Percentiles rank a stretch among this genome's conserved stretches.
Evolutionary conservation across 495 filamentous ascomycete genomes (phyloP).

Genomic region (Daldinia loculata): DNA sequence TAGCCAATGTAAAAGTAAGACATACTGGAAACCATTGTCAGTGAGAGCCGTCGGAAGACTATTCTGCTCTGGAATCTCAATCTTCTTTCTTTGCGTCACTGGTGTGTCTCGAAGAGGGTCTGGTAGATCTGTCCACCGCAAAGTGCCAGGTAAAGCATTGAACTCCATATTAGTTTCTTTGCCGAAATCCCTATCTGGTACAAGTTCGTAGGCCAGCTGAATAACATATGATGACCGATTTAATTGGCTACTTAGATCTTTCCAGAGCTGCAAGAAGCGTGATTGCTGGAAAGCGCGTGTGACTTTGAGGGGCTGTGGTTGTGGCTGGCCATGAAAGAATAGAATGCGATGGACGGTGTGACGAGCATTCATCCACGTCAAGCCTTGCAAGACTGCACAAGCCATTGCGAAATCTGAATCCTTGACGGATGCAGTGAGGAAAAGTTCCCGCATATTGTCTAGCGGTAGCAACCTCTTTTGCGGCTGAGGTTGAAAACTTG

Average conservation of each 20-base stretch:
- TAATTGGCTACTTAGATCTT: constrained; percentile 53
- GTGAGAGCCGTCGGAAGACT: constrained; percentile 40
- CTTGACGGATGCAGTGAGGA: constrained; percentile 50
- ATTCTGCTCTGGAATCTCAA: constrained; percentile 47
- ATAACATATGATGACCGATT: constrained; percentile 52
- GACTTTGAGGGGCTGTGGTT: constrained; percentile 49
- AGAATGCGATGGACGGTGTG: constrained; percentile 48
- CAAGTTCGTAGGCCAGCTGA: constrained; percentile 51
- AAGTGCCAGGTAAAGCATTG: constrained; percentile 37
- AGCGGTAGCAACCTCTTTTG: background rate
- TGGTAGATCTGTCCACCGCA: constrained; percentile 56
- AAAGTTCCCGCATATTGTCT: constrained; percentile 52
- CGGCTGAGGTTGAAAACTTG: background rate
- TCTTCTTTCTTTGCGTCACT: constrained; percentile 54
- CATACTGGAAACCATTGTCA: constrained; percentile 44
- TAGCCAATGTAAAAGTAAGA: background rate
- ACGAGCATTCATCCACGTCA: constrained; percentile 52
- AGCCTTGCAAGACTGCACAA: constrained; percentile 50
- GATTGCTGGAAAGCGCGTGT: constrained; percentile 34
- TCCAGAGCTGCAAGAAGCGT: constrained; percentile 45
- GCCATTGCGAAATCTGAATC: constrained; percentile 48
- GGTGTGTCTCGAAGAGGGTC: constrained; percentile 49
- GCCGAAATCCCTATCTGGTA: constrained; percentile 46
- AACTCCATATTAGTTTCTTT: constrained; percentile 39
- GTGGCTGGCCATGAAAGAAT: constrained; percentile 48